These are phyloP conservation scores for Trichoderma parareesei DNA, from an alignment of 495 filamentous ascomycete genomes.

Conservation along the genomic window DNA sequence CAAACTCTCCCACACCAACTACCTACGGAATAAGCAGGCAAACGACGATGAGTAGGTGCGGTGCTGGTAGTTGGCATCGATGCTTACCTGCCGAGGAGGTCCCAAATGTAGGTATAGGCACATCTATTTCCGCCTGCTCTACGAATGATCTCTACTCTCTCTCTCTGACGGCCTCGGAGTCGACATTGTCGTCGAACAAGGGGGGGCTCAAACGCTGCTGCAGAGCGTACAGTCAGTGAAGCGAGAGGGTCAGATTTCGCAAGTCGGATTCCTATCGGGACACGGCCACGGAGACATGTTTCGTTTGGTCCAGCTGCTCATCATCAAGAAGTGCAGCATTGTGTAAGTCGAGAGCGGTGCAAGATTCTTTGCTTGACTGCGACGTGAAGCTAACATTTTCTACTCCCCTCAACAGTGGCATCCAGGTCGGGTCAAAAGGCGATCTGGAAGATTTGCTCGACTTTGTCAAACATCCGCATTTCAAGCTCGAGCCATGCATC, in stretches of 20 bases:
- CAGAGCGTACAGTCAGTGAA: slow-evolving; percentile 43
- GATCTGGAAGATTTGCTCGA: slow-evolving; percentile 31
- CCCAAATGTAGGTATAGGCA: too few relatives aligned
- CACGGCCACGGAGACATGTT: slow-evolving; percentile 20
- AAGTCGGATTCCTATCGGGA: slow-evolving; percentile 34
- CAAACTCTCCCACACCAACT: too few relatives aligned
- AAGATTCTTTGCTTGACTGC: neutral
- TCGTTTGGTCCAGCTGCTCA: slow-evolving; percentile 25
- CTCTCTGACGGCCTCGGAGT: slow-evolving; percentile 37
- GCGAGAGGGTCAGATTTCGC: slow-evolving; percentile 31
- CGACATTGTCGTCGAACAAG: slow-evolving; percentile 52
- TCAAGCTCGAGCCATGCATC: slow-evolving; percentile 27
- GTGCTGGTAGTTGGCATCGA: too few relatives aligned
- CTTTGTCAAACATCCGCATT: slow-evolving; percentile 20
- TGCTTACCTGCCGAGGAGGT: too few relatives aligned
- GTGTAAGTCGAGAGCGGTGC: slow-evolving; percentile 20
- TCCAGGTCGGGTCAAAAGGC: slow-evolving; percentile 30
- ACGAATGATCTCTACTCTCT: too few relatives aligned
- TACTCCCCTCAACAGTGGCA: slow-evolving; percentile 20
- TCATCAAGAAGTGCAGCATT: slow-evolving; percentile 22
- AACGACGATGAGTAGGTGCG: too few relatives aligned
- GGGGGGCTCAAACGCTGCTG: slow-evolving; percentile 41
- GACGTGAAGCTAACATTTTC: neutral
- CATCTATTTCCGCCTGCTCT: too few relatives aligned
- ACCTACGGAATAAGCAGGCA: too few relatives aligned